These are phyloP conservation scores for Pichiaceae sp. DNA, from an alignment of 1,139 yeast species.

Conservation along the genomic window DNA sequence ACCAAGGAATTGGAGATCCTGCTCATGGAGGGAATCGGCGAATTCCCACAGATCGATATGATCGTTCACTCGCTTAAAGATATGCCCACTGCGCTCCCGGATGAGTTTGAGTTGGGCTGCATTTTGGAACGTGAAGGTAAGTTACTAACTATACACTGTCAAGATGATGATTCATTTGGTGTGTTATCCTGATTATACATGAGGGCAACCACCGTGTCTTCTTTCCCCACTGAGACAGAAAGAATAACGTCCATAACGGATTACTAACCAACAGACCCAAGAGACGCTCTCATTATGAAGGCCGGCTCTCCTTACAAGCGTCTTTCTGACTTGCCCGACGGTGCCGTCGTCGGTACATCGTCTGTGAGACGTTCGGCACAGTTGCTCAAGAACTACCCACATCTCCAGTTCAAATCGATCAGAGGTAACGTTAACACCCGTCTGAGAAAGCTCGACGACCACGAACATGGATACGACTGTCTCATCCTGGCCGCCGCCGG, in stretches of 20 bases:
- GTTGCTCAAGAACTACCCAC: conserved; percentile 48
- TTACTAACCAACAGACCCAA: conserved; percentile 45
- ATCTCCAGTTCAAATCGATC: conserved; percentile 61
- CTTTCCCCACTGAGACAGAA: conserved; percentile 17
- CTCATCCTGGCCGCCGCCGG: conserved; percentile 92
- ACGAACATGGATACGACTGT: conserved; percentile 61
- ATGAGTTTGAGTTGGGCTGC: conserved; percentile 84
- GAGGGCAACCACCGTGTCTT: not conserved
- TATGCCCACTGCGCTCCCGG: conserved; percentile 89
- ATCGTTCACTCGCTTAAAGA: conserved; percentile 93
- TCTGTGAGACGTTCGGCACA: conserved; percentile 90
- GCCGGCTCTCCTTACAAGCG: conserved; percentile 51
- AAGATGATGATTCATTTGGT: not conserved
- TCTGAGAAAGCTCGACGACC: conserved; percentile 65
- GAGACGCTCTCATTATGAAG: conserved; percentile 89
- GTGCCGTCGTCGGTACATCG: conserved; percentile 88
- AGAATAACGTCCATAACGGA: too few relatives aligned
- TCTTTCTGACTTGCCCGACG: conserved; percentile 70
- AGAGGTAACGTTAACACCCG: conserved; percentile 88
- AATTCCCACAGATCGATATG: conserved; percentile 65
- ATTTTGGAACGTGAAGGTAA: conserved; percentile 66
- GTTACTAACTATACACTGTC: too few relatives aligned
- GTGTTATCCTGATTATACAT: not conserved
- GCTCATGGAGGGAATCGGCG: conserved; percentile 51
- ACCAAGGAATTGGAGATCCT: conserved; percentile 87